Evolutionary conservation across 345 rosid species (phyloP).

Genomic region (Salix exigua): DNA sequence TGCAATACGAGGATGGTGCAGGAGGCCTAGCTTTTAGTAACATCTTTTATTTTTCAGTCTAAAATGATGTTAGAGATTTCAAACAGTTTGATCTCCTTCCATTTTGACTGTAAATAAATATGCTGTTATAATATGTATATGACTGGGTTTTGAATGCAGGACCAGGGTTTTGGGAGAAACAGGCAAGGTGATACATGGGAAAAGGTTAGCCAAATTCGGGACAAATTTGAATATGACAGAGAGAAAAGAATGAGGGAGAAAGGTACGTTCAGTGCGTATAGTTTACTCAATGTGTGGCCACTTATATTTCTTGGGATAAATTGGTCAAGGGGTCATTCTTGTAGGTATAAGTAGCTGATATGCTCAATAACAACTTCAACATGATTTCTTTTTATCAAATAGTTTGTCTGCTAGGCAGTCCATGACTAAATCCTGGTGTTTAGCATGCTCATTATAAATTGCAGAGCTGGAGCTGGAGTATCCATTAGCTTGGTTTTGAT

Average conservation of each 20-base stretch:
- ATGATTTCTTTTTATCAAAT: background rate
- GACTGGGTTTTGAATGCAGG: constrained; percentile 34
- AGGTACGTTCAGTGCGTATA: constrained; percentile 36
- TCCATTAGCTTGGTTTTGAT: background rate
- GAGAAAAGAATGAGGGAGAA: constrained; percentile 76
- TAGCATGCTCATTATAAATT: background rate
- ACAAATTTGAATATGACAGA: constrained; percentile 78
- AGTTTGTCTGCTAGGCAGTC: background rate
- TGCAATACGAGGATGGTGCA: background rate
- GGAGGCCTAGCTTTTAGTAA: background rate
- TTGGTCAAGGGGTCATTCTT: background rate
- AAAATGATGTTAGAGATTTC: background rate
- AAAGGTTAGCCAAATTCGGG: constrained; percentile 60
- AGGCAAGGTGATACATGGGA: constrained; percentile 57
- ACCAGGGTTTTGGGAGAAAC: constrained; percentile 46
- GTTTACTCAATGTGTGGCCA: background rate
- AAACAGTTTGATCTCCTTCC: background rate
- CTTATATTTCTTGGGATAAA: background rate
- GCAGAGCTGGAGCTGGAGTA: background rate
- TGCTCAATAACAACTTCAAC: background rate
- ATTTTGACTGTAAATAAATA: background rate
- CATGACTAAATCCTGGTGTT: background rate
- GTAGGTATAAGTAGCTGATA: background rate
- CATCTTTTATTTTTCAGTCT: background rate
- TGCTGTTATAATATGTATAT: background rate